These are phyloP conservation scores for Dictyostelium firmibasis DNA, from an alignment of 78 protist species.

Conservation along the genomic window DNA sequence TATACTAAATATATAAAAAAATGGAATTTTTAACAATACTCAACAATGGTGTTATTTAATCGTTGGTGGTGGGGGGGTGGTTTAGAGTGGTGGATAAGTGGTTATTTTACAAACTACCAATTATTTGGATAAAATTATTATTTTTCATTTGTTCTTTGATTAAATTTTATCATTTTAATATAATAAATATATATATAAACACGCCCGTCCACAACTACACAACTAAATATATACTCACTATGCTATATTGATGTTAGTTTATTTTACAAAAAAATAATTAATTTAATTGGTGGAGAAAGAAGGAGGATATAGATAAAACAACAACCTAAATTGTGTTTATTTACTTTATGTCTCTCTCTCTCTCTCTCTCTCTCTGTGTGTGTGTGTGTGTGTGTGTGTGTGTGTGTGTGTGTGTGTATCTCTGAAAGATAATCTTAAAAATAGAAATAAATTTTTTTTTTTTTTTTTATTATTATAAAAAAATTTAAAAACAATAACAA, in stretches of 20 bases:
- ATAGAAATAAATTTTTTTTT: background rate
- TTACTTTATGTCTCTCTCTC: too few species aligned
- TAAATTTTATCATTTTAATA: background rate
- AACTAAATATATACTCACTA: background rate
- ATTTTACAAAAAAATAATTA: background rate
- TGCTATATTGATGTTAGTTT: background rate
- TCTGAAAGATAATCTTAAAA: background rate
- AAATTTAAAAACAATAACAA: too few species aligned
- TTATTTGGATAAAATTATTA: background rate
- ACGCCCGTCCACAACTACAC: background rate
- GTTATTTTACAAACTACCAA: background rate
- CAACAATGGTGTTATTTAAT: background rate
- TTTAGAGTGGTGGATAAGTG: background rate
- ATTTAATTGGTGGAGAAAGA: background rate
- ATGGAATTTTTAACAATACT: background rate
- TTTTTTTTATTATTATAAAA: too few species aligned
- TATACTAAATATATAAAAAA: background rate
- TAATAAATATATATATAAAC: too few species aligned
- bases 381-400: too few species aligned
- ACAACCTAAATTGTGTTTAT: background rate
- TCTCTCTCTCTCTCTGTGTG: too few species aligned
- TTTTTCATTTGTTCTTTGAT: background rate
- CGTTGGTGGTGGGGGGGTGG: background rate
- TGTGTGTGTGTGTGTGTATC: background rate
- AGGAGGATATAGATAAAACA: background rate